Base-by-base conservation (phyloP, 2,329 filamentous ascomycete species). In the Colletotrichum sp. region DNA sequence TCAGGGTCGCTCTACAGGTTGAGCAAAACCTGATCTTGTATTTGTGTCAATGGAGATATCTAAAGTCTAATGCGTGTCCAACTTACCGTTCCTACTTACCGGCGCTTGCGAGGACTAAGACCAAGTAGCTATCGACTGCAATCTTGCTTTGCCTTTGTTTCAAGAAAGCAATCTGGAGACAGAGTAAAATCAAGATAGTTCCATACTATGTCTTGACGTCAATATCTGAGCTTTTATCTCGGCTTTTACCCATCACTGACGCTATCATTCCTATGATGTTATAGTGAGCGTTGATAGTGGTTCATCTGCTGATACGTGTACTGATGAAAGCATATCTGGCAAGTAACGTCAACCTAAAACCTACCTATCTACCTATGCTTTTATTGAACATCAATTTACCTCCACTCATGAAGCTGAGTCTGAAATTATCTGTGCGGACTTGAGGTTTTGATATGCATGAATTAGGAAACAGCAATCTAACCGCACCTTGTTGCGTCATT, bases 391-490 rank as follows among this genome's bases (percentile, higher is more conserved):
- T 6, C 38, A n/a, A n/a, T 18, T n/a, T n/a, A 43, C 8, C 16
- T 32, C 32, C 30, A 32, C 30, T n/a, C 16, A 43, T 43, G 8
- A 5, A 38, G 36, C 16, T 38, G 36, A 38, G 16, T 43, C 38
- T n/a, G 8, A n/a, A 43, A 8, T 18, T 18, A 6, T 43, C 18
- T 43, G 10, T 43, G 38, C 5, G 38, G 16, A 0, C 38, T 43
- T n/a, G 16, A 6, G 38, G 8, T n/a, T 0, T 18, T 43, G 18
- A 10, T 2, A 2, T 43, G 0, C 8, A 43, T 43, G 0, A 3
- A 43, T 43, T 0, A 6, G 38, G 16, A 1, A 3, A 18, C 1
- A 16, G 36, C 1, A 43, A 18, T 18, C 36, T 0, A 2, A n/a
- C 36, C 16, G 36, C 36, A 18, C 5, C 36, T 10, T 10, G 36